Evolutionary conservation across 768 basidiomycete genomes (phyloP).

Genomic region (Naganishia randhawae): DNA sequence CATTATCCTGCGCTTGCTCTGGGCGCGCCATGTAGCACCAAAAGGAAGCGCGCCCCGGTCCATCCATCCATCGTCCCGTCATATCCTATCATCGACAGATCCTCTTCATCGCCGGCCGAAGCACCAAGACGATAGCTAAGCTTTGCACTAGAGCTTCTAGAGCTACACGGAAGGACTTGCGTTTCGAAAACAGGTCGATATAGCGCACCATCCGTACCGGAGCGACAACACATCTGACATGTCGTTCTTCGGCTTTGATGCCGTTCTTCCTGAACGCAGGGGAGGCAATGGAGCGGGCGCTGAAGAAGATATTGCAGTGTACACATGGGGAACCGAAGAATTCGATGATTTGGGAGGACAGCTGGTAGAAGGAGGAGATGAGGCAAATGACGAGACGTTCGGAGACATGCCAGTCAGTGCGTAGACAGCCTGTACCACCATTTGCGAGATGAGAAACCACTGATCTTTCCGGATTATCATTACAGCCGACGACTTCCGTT

Average conservation of each 20-base stretch:
- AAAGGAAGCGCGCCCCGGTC: neutral
- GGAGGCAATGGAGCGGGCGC: slow-evolving; percentile 44
- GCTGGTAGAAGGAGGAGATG: slow-evolving; percentile 83
- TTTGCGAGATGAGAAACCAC: neutral
- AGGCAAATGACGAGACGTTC: slow-evolving; percentile 95
- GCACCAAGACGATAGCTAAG: too few species aligned
- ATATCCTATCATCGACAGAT: neutral
- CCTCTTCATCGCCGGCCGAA: too few species aligned
- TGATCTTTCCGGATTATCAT: neutral
- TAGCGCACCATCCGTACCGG: neutral
- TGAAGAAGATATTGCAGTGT: slow-evolving; percentile 80
- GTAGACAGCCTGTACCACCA: neutral
- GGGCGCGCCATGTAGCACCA: neutral
- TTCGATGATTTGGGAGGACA: slow-evolving; percentile 86
- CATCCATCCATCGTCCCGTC: neutral
- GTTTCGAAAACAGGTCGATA: neutral
- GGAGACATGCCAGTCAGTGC: slow-evolving; percentile 71
- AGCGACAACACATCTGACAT: slow-evolving; percentile 27
- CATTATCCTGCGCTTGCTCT: slow-evolving; percentile 1
- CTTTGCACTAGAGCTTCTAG: too few species aligned
- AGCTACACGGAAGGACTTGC: too few species aligned
- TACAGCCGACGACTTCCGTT: slow-evolving; percentile 46
- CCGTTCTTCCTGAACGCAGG: slow-evolving; percentile 43
- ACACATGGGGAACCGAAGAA: slow-evolving; percentile 85
- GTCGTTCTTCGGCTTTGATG: slow-evolving; percentile 51